Conservation (phyloP, 176 grass and related monocot species). For the Pharus latifolius region DNA sequence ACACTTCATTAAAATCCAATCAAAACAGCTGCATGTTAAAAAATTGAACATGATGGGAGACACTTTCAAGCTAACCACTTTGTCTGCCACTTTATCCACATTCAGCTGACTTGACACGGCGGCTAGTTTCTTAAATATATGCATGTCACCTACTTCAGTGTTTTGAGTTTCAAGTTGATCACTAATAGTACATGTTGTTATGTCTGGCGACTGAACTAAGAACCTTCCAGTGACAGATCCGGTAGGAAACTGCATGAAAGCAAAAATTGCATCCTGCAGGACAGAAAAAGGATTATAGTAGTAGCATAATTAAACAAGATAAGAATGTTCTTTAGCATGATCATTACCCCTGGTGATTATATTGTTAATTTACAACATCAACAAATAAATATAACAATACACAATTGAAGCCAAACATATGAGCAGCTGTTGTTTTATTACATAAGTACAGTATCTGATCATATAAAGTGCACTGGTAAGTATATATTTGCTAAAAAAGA, state of each 20-base stretch:
- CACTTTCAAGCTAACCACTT: slow-evolving; percentile 32
- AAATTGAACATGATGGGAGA: slow-evolving; percentile 11
- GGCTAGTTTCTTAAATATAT: slow-evolving; percentile 67
- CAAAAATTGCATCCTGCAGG: slow-evolving; percentile 61
- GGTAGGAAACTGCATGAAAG: slow-evolving; percentile 67
- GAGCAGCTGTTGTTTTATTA: not conserved
- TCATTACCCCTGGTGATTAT: not conserved
- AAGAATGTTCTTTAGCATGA: not conserved
- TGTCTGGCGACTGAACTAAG: not conserved
- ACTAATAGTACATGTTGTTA: slow-evolving; percentile 17
- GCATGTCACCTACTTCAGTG: slow-evolving; percentile 1
- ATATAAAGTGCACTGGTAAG: not conserved
- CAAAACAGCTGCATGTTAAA: not conserved
- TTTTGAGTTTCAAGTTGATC: slow-evolving; percentile 17
- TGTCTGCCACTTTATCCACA: slow-evolving; percentile 33
- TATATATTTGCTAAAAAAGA: not conserved
- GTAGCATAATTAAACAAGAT: not conserved
- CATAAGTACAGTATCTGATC: not conserved
- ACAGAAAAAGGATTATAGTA: slow-evolving; percentile 4
- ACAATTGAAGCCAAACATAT: not conserved
- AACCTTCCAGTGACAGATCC: slow-evolving; percentile 15
- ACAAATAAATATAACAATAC: not conserved
- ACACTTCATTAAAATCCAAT: not conserved
- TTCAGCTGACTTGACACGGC: slow-evolving; percentile 38
- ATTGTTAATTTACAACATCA: not conserved